These are phyloP conservation scores for Pestalotiopsis fici DNA, from an alignment of 2,329 filamentous ascomycete genomes.

Conservation along the genomic window DNA sequence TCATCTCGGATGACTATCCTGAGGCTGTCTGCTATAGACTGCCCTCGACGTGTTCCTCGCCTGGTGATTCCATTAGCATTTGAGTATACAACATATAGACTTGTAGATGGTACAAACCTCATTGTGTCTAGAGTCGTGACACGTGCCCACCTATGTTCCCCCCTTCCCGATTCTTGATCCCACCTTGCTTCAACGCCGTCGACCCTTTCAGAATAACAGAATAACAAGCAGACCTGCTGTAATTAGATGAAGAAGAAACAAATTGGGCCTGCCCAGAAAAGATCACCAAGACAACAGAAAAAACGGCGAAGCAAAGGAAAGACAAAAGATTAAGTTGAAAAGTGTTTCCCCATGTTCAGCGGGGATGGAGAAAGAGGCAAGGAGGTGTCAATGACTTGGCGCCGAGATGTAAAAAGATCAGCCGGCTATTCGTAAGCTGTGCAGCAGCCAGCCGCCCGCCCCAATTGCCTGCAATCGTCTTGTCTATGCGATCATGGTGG, in stretches of 20 bases:
- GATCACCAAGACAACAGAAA: neutral
- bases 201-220: neutral
- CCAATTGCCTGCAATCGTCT: no score
- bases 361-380: neutral
- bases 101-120: neutral
- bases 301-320: neutral
- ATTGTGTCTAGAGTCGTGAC: neutral
- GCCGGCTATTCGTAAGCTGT: neutral
- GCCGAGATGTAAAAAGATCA: neutral
- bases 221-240: neutral
- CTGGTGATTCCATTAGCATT: conserved; percentile 1
- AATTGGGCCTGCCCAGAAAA: conserved; percentile 6
- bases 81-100: no score
- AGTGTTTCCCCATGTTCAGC: neutral
- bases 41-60: conserved; percentile 12
- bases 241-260: conserved; percentile 1
- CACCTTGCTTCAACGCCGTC: neutral
- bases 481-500: neutral
- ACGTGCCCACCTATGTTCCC: neutral
- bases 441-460: neutral
- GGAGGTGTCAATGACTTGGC: neutral
- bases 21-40: conserved; percentile 8
- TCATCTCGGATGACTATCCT: conserved; percentile 9
- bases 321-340: neutral
- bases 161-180: neutral